Evolutionary conservation across 2,329 filamentous ascomycete genomes (phyloP), one percentile per base, ranked within the genome.

Genomic region (Aureobasidium sp.): DNA sequence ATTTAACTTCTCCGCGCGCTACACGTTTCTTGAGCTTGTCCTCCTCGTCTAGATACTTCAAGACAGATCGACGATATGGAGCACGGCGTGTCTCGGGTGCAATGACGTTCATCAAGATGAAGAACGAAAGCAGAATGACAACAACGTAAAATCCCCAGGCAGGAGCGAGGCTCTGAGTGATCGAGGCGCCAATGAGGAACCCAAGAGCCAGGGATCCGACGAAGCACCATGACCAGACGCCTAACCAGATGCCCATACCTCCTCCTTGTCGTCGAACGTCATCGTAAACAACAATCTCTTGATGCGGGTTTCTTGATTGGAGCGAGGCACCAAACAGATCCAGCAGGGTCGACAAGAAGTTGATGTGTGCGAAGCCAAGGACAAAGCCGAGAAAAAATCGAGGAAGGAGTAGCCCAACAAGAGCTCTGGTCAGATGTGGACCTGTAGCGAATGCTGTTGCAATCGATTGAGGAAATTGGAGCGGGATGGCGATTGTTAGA

Each of bases 171-270:
- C 72, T 73, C 65, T 87, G 83, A 67, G 91, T 90, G 67, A 91
- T 83, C 41, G 80, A 76, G 12, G 88, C 87, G 3, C 89, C 89
- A 42, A 89, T 77, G 62, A 89, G 75, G 69, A 91, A 92, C 0
- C 89, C 89, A 41, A 90, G 70, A 0, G 85, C 84, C 25, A 91
- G 79, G 25, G 87, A 89, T 6, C 86, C 87, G 67, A 89, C 84
- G 73, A 84, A 89, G 70, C 87, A 89, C 84, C 87, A 92, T 0
- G 87, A 86, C 87, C 88, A 91, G 61, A 89, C 79, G 1, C 87
- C 87, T 11, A 91, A 78, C 89, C 89, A 92, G n/a, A 89, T 77
- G 0, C 89, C 89, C 77, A 91, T 86, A 0, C 89, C 89, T 14
- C 89, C 88, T 8, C 89, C 89, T 69, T 91, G 87, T 44, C 88